Conservation (phyloP, 768 basidiomycete species). For the Lactarius indigo region DNA sequence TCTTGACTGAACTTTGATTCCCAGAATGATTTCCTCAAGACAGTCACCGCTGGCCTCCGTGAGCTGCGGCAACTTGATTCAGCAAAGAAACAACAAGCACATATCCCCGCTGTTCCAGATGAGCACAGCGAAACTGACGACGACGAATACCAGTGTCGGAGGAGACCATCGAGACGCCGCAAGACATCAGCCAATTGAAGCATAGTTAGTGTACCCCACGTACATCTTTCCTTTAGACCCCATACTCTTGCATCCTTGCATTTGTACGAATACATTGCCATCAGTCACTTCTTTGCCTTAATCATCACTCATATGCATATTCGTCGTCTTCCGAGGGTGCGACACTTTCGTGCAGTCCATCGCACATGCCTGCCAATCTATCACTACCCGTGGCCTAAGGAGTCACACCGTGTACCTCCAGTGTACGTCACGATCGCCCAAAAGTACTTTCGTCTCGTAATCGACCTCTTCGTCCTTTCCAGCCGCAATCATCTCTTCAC, state of each 20-base stretch:
- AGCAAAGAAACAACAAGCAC: slow-evolving; percentile 44
- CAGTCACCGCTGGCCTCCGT: slow-evolving; percentile 53
- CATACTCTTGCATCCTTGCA: slow-evolving; percentile 2
- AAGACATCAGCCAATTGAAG: slow-evolving; percentile 2
- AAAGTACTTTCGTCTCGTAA: slow-evolving; percentile 26
- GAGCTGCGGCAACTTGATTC: slow-evolving; percentile 58
- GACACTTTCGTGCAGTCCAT: background rate
- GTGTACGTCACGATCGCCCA: slow-evolving; percentile 32
- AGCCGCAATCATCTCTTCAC: slow-evolving; percentile 32
- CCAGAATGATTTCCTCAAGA: slow-evolving; percentile 69
- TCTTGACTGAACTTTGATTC: background rate
- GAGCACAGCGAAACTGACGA: slow-evolving; percentile 49
- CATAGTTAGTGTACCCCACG: background rate
- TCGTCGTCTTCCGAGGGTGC: background rate
- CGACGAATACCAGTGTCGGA: slow-evolving; percentile 47
- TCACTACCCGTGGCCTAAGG: background rate
- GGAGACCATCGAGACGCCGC: slow-evolving; percentile 29
- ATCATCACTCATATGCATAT: background rate
- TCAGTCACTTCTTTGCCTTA: background rate
- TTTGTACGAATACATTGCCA: background rate
- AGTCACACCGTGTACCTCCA: slow-evolving; percentile 22
- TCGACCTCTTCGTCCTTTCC: slow-evolving; percentile 23
- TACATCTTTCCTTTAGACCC: background rate
- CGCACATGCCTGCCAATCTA: background rate
- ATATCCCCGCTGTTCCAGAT: slow-evolving; percentile 40